These are phyloP conservation scores for Viola odorata DNA, from an alignment of 345 rosid genomes.

Conservation along the genomic window DNA sequence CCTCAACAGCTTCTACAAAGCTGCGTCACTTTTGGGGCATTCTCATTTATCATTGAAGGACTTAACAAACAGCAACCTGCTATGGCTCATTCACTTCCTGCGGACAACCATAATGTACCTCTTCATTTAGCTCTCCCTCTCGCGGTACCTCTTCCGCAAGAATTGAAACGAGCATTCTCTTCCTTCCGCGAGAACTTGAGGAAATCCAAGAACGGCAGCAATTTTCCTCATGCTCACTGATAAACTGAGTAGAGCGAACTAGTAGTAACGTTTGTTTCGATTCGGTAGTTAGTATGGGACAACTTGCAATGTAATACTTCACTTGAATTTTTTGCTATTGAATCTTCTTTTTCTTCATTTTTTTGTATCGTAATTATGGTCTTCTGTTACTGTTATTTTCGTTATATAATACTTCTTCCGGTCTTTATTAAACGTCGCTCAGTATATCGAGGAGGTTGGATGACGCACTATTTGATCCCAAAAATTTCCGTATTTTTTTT, in stretches of 20 bases:
- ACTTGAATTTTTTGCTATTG: no score
- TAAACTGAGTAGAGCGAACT: constrained; percentile 5
- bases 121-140: constrained; percentile 42
- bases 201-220: constrained; percentile 32
- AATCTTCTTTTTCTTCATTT: no score
- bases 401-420: no score
- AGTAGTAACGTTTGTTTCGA: neutral
- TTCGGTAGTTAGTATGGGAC: no score
- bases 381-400: no score
- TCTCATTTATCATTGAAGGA: constrained; percentile 70
- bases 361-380: no score
- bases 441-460: no score
- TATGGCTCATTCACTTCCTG: constrained; percentile 52
- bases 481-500: no score
- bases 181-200: constrained; percentile 55
- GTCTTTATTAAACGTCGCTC: no score
- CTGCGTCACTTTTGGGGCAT: constrained; percentile 82
- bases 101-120: neutral
- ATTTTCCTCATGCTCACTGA: constrained; percentile 25
- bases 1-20: constrained; percentile 68
- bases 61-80: constrained; percentile 79
- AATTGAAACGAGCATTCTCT: constrained; percentile 60
- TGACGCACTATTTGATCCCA: no score
- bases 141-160: constrained; percentile 53
- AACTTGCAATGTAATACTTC: no score